Evolutionary conservation across 1,284 basidiomycete species (phyloP), one percentile per base, ranked within the genome.

Genomic region (Ganoderma boninense): DNA sequence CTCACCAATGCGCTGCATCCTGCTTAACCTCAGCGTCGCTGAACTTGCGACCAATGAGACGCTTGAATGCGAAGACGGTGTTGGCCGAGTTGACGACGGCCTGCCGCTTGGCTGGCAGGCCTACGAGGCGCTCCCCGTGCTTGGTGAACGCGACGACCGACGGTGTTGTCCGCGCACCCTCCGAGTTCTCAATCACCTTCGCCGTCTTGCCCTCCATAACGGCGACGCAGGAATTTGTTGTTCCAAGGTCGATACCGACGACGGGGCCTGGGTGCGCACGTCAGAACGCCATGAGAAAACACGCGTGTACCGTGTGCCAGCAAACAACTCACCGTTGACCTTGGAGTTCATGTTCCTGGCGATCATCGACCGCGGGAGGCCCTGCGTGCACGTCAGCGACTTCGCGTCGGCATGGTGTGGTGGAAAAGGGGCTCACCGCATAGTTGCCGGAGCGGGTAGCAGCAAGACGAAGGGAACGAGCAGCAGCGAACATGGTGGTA

Each of bases 91-190:
- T 99, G 81, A 99, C 96, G 65, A 98, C 96, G 7, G 96, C 97
- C 84, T 99, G 97, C 69, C 97, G 95, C 85, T 98, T 97, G 52
- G 97, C 98, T 44, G 98, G 97, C 65, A 98, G 90, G 84, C 97
- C 97, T 74, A 99, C 95, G 57, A 98, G 88, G 75, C 95, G 94
- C 82, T 97, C 95, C 71, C 94, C 94, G 78, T 96, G 90, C 84
- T 99, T 98, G 75, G 97, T 97, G 89, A 99, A 99, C 56, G 97
- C 98, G 75, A 99, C 96, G 69, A 98, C 96, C 65, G 97, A 99
- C 11, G 98, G 98, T 40, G 97, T 99, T 75, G 97, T 99, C 79
- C 97, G 92, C 73, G 95, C 95, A 87, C 97, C 97, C 87, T 99
- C 97, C 14, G 97, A 86, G 87, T 99, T 99, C 85, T 99, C 97